Evolutionary conservation across 805 yeast species (phyloP), one percentile per base, ranked within the genome.

Genomic region (Wickerhamiella spandovensis): DNA sequence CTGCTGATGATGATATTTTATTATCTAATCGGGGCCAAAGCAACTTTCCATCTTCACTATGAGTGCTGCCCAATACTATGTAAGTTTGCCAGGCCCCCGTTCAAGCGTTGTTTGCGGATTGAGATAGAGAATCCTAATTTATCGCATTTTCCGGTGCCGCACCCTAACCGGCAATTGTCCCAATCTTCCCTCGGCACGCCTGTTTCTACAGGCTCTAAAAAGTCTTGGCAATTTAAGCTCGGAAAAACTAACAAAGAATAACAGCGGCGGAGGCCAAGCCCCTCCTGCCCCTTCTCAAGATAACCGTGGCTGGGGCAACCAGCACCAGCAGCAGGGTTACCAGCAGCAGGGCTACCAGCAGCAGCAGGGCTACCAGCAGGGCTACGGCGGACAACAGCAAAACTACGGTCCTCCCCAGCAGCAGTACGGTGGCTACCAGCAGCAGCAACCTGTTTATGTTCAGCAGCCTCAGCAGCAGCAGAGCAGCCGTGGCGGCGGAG

Each of bases 361-460:
- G 28, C 61, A 56, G 49, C 51, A 48, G 32, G 57, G 60, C 43
- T 50, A 56, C 51, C 65, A 61, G 56, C 65, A 61, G 46, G 55
- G 51, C 46, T 53, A 51, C 49, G 53, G 52, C 41, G 50, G 50
- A 18, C 49, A 58, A 48, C 61, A 54, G 44, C 61, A 58, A 39
- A 37, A 58, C 28, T 57, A 57, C 46, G 52, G 53, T 9, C 65
- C 58, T 28, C 63, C 54, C 23, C 62, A 57, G 48, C 54, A 53
- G 47, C 54, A 54, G 46, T 55, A 53, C 43, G 56, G 56, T 38
- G 45, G 45, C 32, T 54, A 55, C 37, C 52, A 54, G 48, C 67
- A 64, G 57, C 67, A 60, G 53, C 67, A 63, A 61, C 67, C 67
- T 9, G 63, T 62, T 20, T 65, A 65, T 49, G 67, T 61, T 12